These are phyloP conservation scores for Lolium rigidum DNA, from an alignment of 176 grass and related monocot species.

Conservation along the genomic window DNA sequence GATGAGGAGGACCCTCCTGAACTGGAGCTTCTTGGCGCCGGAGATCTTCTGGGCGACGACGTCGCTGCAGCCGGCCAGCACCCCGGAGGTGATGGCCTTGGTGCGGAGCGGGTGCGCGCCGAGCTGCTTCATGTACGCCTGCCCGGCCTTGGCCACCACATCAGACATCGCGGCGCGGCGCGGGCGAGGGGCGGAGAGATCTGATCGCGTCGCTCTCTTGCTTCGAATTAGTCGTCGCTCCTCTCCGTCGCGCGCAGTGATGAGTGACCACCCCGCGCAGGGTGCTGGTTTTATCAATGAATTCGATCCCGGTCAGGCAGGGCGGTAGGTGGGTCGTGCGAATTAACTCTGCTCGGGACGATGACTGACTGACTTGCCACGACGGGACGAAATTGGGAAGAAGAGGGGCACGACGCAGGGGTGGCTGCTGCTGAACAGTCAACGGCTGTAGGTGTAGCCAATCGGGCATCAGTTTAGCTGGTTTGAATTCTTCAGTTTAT, in stretches of 20 bases:
- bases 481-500: too few species aligned
- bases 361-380: background rate
- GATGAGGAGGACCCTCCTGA: conserved; percentile 75
- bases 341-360: background rate
- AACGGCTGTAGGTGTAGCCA: background rate
- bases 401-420: background rate
- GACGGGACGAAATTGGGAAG: background rate
- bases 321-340: background rate
- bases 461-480: background rate
- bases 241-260: background rate
- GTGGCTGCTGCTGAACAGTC: background rate
- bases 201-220: background rate
- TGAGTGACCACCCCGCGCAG: background rate
- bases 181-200: background rate
- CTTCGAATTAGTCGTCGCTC: background rate
- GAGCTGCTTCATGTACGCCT: conserved; percentile 82
- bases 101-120: conserved; percentile 77
- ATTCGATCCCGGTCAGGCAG: background rate
- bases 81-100: conserved; percentile 81
- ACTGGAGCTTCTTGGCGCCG: conserved; percentile 61
- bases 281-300: conserved; percentile 1
- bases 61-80: conserved; percentile 81
- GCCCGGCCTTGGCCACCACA: conserved; percentile 64
- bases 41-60: conserved; percentile 74
- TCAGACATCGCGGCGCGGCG: conserved; percentile 60